Conservation (phyloP, 345 rosid genomes). For the Trapa bicornis region DNA sequence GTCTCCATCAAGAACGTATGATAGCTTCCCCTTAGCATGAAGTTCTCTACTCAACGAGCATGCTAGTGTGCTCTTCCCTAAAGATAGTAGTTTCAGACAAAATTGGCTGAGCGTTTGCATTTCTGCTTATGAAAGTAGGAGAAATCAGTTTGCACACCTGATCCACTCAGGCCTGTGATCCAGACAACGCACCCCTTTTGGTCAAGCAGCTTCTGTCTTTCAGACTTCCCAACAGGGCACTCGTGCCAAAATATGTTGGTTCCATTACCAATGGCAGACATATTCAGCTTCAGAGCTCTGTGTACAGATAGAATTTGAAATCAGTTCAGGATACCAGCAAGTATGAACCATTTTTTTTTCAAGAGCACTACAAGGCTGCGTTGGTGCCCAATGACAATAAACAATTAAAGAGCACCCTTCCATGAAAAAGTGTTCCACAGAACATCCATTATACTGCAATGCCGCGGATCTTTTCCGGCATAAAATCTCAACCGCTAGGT, state of each 20-base stretch:
- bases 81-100: slow-evolving; percentile 1
- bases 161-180: slow-evolving; percentile 96
- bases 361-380: neutral
- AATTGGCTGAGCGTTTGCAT: neutral
- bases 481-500: neutral
- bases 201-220: slow-evolving; percentile 65
- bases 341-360: neutral
- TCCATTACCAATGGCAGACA: slow-evolving; percentile 58
- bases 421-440: neutral
- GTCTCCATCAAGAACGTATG: slow-evolving; percentile 85
- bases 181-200: slow-evolving; percentile 89
- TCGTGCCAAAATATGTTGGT: slow-evolving; percentile 92
- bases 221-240: slow-evolving; percentile 59
- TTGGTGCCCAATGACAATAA: neutral
- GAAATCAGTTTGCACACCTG: slow-evolving; percentile 34
- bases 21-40: slow-evolving; percentile 48
- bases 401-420: neutral
- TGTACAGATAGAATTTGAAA: slow-evolving; percentile 1
- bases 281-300: slow-evolving; percentile 9
- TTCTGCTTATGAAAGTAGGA: too few species aligned
- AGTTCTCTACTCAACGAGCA: slow-evolving; percentile 66
- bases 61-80: slow-evolving; percentile 93
- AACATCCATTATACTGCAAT: neutral
- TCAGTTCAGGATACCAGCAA: neutral
- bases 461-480: neutral